Conservation (phyloP, 2,329 filamentous ascomycete species). For the Xylariales sp. region DNA sequence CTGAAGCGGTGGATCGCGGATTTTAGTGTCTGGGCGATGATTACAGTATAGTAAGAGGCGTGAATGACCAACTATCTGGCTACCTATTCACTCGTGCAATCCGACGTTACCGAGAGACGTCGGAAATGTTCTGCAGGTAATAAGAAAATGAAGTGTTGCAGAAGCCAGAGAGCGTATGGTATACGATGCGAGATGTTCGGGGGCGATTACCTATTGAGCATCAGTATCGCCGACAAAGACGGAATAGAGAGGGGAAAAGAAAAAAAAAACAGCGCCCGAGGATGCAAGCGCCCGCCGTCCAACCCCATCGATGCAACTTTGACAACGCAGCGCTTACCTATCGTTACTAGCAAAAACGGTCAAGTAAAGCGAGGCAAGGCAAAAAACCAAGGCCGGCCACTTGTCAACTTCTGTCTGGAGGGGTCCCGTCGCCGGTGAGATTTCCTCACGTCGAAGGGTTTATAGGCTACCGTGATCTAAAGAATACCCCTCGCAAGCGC, state of each 20-base stretch:
- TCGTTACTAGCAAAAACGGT: constrained; percentile 8
- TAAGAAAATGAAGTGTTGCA: constrained; percentile 10
- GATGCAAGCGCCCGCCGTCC: constrained; percentile 16
- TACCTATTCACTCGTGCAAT: constrained; percentile 1
- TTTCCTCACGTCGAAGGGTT: neutral
- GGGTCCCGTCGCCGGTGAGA: constrained; percentile 2
- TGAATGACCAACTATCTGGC: neutral
- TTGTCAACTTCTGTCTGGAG: constrained; percentile 32
- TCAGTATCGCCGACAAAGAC: neutral
- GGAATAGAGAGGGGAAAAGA: constrained; percentile 1
- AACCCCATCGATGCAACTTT: constrained; percentile 32
- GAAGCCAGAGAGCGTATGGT: neutral
- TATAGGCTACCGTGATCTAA: constrained; percentile 23
- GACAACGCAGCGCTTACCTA: constrained; percentile 34
- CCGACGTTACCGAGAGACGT: constrained; percentile 22
- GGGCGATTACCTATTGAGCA: neutral
- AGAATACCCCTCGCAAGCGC: constrained; percentile 12
- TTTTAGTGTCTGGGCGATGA: constrained; percentile 23
- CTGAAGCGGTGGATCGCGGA: constrained; percentile 16
- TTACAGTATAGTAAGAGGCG: neutral
- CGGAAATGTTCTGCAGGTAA: constrained; percentile 6
- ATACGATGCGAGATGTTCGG: no score
- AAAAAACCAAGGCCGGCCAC: constrained; percentile 14
- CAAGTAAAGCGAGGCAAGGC: neutral
- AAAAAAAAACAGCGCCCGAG: constrained; percentile 6